Evolutionary conservation across 176 grass and related monocot species (phyloP).

Genomic region (Triticum aestivum): IWGSC_CS_RefSeq_v2.1 NC_057806.1:609616097-609616596

Average conservation of each 20-base stretch:
- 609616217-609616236: constrained; percentile 71
- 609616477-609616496: constrained; percentile 80
- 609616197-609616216: not conserved
- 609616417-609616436: constrained; percentile 52
- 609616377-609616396: not conserved
- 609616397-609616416: not conserved
- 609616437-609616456: constrained; percentile 96
- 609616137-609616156: constrained; percentile 3
- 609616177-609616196: constrained; percentile 19
- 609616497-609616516: constrained; percentile 95
- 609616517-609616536: constrained; percentile 72
- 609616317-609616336: constrained; percentile 99
- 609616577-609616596: constrained; percentile 10
- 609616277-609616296: constrained; percentile 95
- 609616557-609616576: not conserved
- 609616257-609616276: constrained; percentile 98
- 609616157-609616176: not conserved
- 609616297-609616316: constrained; percentile 97
- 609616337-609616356: constrained; percentile 50
- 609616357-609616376: constrained; percentile 21
- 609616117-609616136: constrained; percentile 16
- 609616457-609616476: constrained; percentile 98
- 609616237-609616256: constrained; percentile 98
- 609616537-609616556: not conserved
- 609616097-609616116: constrained; percentile 98